Percentiles rank a stretch among this genome's conserved stretches.
Conservation (phyloP, 306 rosid genomes). For the Cucurbita argyrosperma region DNA sequence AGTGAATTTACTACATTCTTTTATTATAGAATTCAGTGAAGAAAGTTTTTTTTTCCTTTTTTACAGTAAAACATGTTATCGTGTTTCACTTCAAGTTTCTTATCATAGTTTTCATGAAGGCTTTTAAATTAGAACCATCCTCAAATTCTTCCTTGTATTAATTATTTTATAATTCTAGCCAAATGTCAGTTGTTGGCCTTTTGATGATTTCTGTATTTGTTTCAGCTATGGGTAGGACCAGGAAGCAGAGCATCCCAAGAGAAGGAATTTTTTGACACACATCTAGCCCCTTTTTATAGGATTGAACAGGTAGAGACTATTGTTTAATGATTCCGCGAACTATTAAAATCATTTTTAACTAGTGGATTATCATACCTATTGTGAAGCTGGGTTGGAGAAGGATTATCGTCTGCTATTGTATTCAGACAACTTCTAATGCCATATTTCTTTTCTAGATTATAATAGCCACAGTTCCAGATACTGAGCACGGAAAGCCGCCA, state of each 20-base stretch:
- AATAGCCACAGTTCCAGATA: conserved; percentile 64
- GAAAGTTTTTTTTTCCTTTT: background rate
- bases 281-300: conserved; percentile 95
- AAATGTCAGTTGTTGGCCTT: background rate
- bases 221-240: conserved; percentile 98
- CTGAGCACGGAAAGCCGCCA: conserved; percentile 39
- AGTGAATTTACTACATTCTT: background rate
- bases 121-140: background rate
- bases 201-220: conserved; percentile 8
- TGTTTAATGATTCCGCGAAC: background rate
- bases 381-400: background rate
- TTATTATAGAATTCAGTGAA: background rate
- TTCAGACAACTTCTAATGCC: background rate
- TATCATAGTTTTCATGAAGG: background rate
- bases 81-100: background rate
- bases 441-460: conserved; percentile 38
- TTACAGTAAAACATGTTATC: background rate
- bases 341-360: background rate
- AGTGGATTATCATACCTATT: background rate
- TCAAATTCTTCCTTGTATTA: background rate
- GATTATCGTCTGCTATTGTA: background rate
- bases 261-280: conserved; percentile 74
- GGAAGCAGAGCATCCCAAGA: conserved; percentile 94
- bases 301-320: conserved; percentile 72
- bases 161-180: background rate